Percentiles rank a stretch among this genome's conserved stretches.
These are phyloP conservation scores for Cryptosporidium sp. DNA, from an alignment of 169 alveolate genomes.

Conservation along the genomic window DNA sequence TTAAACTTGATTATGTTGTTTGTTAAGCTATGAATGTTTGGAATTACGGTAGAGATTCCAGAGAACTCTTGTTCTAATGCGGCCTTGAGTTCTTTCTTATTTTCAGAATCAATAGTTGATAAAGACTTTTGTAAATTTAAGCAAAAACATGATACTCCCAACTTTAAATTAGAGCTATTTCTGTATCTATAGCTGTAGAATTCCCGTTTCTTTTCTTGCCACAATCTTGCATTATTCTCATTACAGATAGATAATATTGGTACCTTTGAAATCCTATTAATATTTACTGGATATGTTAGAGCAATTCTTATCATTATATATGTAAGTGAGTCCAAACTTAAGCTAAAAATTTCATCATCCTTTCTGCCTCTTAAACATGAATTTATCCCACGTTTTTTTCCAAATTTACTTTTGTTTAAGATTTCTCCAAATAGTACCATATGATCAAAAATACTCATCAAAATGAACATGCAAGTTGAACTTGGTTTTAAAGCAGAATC, in stretches of 20 bases:
- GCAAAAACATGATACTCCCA: conserved; percentile 26
- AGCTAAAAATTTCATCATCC: conserved; percentile 18
- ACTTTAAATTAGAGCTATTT: conserved; percentile 1
- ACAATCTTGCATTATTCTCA: background rate
- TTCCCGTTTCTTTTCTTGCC: conserved; percentile 23
- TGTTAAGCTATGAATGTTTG: conserved; percentile 5
- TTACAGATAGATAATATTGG: conserved; percentile 27
- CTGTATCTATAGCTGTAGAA: conserved; percentile 30
- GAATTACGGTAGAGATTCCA: conserved; percentile 17
- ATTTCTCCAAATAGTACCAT: conserved; percentile 66
- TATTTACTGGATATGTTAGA: conserved; percentile 49
- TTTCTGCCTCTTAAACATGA: background rate
- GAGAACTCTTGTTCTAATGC: conserved; percentile 18
- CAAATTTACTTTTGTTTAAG: background rate
- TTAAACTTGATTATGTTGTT: background rate
- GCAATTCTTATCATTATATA: conserved; percentile 57
- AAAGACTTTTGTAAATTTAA: conserved; percentile 1
- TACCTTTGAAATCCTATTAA: conserved; percentile 30
- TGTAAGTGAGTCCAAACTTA: conserved; percentile 49
- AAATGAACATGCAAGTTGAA: conserved; percentile 20
- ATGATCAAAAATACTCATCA: conserved; percentile 50
- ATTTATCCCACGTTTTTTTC: background rate
- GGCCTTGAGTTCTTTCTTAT: conserved; percentile 13
- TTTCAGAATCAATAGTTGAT: conserved; percentile 6
- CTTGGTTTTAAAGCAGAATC: conserved; percentile 65